Base-by-base conservation (phyloP, 345 rosid genomes). In the Sonneratia alba region DNA sequence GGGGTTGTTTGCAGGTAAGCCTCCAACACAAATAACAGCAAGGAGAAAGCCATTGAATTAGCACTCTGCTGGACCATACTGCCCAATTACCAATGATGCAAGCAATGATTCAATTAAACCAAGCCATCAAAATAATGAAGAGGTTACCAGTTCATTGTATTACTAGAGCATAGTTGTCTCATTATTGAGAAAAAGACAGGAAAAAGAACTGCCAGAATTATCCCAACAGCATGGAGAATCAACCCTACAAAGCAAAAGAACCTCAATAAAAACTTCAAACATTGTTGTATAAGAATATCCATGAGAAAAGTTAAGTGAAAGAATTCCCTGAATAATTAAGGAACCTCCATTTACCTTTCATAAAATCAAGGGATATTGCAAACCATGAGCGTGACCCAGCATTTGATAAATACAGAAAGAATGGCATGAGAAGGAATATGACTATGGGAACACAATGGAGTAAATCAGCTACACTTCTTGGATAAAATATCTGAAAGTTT, bases 71-170 rank as follows among this genome's bases (percentile, higher is more conserved):
- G 57, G 63, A 24, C 22, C 12, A 57, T 47, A 11, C 14, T 47
- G 51, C 51, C 51, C 51, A 53, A 13, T 18, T n/a, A n/a, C 34
- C 63, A 57, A 3, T 11, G 37, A 3, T 27, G 66, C 36, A 61
- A 61, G 2, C 27, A 27, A 13, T 27, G 24, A 15, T 15, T 62
- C 66, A 62, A 62, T 34, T 62, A 62, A 27, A 34, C 16, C 37
- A 11, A 42, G 56, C 45, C 18, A 9, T 68, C 70, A 43, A 24
- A 42, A 69, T 66, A 75, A 47, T 40, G 8, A 38, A 56, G 76
- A 80, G 86, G 22, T 72, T 70, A 95, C 99, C 99, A 95, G 86
- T 79, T 89, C 99, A 95, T 92, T 40, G 92, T 90, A 80, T 80
- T 64, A 71, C 83, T 81, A 66, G 91, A 86, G 85, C 85, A 86